Conservation (phyloP, 371 early-diverging fungal genomes). For the Mortierella sp. region DNA sequence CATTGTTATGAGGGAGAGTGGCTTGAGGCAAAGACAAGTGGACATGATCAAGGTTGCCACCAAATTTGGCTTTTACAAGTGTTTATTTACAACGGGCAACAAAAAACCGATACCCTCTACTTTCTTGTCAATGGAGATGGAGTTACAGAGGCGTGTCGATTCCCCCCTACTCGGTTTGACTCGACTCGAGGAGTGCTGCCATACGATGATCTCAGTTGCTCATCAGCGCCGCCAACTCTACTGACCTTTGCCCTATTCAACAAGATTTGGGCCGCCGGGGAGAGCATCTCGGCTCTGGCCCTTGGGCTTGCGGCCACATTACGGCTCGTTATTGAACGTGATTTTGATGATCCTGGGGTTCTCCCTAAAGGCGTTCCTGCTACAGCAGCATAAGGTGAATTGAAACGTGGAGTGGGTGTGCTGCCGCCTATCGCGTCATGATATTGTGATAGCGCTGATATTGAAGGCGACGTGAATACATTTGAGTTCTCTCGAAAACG, state of each 20-base stretch:
- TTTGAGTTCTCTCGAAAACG: slow-evolving; percentile 59
- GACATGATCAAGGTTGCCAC: not conserved
- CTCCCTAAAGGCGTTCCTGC: slow-evolving; percentile 16
- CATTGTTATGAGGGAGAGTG: not conserved
- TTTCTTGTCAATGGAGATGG: slow-evolving; percentile 28
- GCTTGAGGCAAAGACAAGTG: not conserved
- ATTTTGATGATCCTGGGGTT: slow-evolving; percentile 22
- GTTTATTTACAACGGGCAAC: not conserved
- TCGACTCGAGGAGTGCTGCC: slow-evolving; percentile 6
- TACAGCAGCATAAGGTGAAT: slow-evolving; percentile 24
- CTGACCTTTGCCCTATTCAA: slow-evolving; percentile 22
- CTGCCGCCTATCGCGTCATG: slow-evolving; percentile 30
- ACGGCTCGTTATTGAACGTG: not conserved
- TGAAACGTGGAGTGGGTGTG: slow-evolving; percentile 51
- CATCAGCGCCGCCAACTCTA: slow-evolving; percentile 22
- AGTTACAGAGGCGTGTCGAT: slow-evolving; percentile 17
- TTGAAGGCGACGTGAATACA: slow-evolving; percentile 46
- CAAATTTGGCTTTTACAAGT: not conserved
- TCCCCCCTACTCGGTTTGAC: not conserved
- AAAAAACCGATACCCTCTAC: not conserved
- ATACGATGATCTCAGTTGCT: slow-evolving; percentile 47
- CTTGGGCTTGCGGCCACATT: slow-evolving; percentile 41
- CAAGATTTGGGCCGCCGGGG: slow-evolving; percentile 41
- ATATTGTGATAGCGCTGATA: slow-evolving; percentile 36
- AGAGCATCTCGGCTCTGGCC: slow-evolving; percentile 43